Conservation (phyloP, 192 early-diverging fungal genomes). For the Allomyces javanicus region DNA sequence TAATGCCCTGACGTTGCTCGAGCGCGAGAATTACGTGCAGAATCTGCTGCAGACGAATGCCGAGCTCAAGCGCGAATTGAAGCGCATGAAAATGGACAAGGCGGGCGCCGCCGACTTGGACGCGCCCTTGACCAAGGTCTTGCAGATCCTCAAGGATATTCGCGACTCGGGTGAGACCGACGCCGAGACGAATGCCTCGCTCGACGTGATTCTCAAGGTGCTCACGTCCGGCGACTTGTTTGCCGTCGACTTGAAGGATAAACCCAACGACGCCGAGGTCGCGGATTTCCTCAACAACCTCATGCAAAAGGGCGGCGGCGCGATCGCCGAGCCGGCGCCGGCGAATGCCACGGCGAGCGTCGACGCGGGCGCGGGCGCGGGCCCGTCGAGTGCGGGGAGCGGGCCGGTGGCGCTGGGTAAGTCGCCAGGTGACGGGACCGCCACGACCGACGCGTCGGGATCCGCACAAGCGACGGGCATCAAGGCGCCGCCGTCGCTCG, state of each 20-base stretch:
- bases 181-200: constrained; percentile 6
- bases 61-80: constrained; percentile 15
- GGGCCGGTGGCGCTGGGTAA: too few relatives aligned
- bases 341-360: neutral
- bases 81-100: constrained; percentile 9
- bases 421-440: too few relatives aligned
- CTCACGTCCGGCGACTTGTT: constrained; percentile 7
- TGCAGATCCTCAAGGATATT: constrained; percentile 16
- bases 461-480: neutral
- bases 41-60: constrained; percentile 15
- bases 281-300: constrained; percentile 2
- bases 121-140: constrained; percentile 15
- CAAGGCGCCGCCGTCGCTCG: neutral
- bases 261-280: constrained; percentile 7
- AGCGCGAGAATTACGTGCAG: constrained; percentile 16
- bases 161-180: constrained; percentile 12
- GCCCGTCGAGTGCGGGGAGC: neutral
- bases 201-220: constrained; percentile 11
- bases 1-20: constrained; percentile 19
- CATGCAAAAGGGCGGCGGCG: constrained; percentile 1
- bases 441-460: neutral
- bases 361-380: neutral
- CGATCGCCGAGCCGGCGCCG: neutral
- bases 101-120: constrained; percentile 14
- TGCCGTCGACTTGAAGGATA: constrained; percentile 6